Evolutionary conservation across 75 land plant genomes (phyloP).

Genomic region (Pseudotsuga menziesii): DNA sequence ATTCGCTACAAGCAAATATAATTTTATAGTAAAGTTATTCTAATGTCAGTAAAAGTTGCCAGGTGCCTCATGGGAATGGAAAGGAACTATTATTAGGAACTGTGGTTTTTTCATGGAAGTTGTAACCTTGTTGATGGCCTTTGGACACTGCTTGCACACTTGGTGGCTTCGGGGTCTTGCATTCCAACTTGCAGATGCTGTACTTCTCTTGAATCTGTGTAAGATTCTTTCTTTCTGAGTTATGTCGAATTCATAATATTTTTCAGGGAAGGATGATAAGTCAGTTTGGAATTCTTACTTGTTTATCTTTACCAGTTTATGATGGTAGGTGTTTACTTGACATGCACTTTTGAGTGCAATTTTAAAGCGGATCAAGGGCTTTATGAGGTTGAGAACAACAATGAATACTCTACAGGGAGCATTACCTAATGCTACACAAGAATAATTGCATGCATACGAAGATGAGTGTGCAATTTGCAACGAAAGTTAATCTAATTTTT

Average conservation of each 20-base stretch:
- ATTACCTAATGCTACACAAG: conserved; percentile 78
- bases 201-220: conserved; percentile 75
- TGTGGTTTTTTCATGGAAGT: conserved; percentile 74
- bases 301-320: no score
- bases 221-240: no score
- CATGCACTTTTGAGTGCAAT: conserved; percentile 79
- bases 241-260: no score
- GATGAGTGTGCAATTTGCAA: conserved; percentile 94
- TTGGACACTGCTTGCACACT: conserved; percentile 79
- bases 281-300: no score
- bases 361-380: conserved; percentile 72
- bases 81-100: conserved; percentile 56
- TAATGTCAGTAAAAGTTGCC: no score
- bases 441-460: conserved; percentile 69
- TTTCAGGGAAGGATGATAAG: no score
- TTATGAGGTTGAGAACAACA: conserved; percentile 61
- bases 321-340: no score
- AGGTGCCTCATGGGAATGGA: conserved; percentile 80
- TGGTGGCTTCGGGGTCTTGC: conserved; percentile 89
- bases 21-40: no score
- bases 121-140: conserved; percentile 65
- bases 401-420: conserved; percentile 71
- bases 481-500: no score
- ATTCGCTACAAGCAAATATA: no score
- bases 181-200: conserved; percentile 78